These are phyloP conservation scores for Ceratocystis huliohia DNA, from an alignment of 2,329 filamentous ascomycete genomes.

Conservation along the genomic window DNA sequence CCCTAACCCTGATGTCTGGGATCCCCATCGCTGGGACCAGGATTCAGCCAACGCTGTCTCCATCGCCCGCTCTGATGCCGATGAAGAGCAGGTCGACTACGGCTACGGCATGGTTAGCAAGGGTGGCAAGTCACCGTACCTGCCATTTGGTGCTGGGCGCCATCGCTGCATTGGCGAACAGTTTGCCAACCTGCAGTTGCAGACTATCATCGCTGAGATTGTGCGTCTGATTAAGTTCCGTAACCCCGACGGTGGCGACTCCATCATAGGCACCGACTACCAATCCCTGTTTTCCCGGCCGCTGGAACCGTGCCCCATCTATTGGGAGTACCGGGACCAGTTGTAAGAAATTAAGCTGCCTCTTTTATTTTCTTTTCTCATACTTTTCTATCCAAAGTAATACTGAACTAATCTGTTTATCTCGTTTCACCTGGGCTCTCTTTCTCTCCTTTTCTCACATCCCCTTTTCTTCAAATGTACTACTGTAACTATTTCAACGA, in stretches of 20 bases:
- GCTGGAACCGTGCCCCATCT: slow-evolving; percentile 55
- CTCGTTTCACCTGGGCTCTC: neutral
- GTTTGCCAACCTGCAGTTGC: slow-evolving; percentile 85
- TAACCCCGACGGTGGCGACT: slow-evolving; percentile 58
- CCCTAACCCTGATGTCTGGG: slow-evolving; percentile 69
- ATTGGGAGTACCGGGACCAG: slow-evolving; percentile 56
- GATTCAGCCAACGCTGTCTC: slow-evolving; percentile 44
- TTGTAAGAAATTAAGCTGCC: neutral
- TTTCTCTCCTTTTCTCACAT: neutral
- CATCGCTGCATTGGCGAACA: slow-evolving; percentile 95
- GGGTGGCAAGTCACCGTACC: slow-evolving; percentile 76
- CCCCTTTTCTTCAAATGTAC: slow-evolving; percentile 8
- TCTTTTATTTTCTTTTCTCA: slow-evolving; percentile 7
- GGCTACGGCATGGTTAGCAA: slow-evolving; percentile 89
- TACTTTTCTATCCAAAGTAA: neutral
- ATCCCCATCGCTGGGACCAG: slow-evolving; percentile 80
- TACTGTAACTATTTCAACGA: slow-evolving; percentile 12
- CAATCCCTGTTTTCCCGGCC: slow-evolving; percentile 62
- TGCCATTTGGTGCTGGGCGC: slow-evolving; percentile 85
- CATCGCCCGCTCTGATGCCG: slow-evolving; percentile 36
- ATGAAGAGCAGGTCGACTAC: slow-evolving; percentile 76
- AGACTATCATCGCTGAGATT: slow-evolving; percentile 66
- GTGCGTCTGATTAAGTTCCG: slow-evolving; percentile 69
- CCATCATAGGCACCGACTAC: slow-evolving; percentile 57
- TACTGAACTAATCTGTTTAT: neutral